Evolutionary conservation across 495 filamentous ascomycete species (phyloP).

Genomic region (Aspergillus taichungensis): DNA sequence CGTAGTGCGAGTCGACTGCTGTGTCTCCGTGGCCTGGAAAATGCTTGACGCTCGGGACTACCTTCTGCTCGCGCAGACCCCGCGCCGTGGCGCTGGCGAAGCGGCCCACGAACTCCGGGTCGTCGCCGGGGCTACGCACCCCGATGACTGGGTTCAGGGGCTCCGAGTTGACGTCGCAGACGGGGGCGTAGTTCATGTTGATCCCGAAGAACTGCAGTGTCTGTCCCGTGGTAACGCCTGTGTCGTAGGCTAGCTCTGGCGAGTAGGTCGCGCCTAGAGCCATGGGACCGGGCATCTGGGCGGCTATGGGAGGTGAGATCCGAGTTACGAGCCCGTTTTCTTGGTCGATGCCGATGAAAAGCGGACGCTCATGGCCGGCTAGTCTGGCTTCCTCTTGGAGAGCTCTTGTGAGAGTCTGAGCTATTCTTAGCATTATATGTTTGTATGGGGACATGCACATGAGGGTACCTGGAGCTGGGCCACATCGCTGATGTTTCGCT

Average conservation of each 20-base stretch:
- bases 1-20: conserved; percentile 35
- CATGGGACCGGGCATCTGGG: conserved; percentile 35
- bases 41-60: conserved; percentile 36
- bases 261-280: conserved; percentile 32
- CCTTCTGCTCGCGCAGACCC: conserved; percentile 28
- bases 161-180: conserved; percentile 38
- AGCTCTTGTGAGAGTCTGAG: conserved; percentile 26
- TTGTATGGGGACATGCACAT: neutral
- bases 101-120: conserved; percentile 31
- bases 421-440: too few species aligned
- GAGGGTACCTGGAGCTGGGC: conserved; percentile 30
- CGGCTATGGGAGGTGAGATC: conserved; percentile 34
- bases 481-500: conserved; percentile 33
- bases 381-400: conserved; percentile 32
- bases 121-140: conserved; percentile 33
- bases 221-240: conserved; percentile 28
- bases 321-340: conserved; percentile 38
- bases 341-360: conserved; percentile 38
- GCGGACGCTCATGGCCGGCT: conserved; percentile 31
- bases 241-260: conserved; percentile 28
- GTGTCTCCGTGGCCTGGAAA: conserved; percentile 39
- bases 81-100: conserved; percentile 28
- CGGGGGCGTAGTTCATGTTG: conserved; percentile 39
- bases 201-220: conserved; percentile 28
- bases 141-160: conserved; percentile 37